Base-by-base conservation (phyloP, 768 basidiomycete species). In the Leccinellum rugosiceps region DNA sequence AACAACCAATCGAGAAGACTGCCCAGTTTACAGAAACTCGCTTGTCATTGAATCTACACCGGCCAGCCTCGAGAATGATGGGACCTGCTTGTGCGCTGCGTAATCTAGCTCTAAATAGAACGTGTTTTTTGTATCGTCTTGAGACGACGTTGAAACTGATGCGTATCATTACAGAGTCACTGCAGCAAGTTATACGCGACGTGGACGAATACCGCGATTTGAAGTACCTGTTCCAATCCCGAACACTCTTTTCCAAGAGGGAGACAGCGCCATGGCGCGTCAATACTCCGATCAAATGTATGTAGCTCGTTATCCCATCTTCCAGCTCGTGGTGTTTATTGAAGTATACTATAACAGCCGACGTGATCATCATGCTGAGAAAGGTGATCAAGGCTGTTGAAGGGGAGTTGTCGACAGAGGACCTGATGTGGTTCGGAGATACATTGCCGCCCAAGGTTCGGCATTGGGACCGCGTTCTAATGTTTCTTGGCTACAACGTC, bases 61-160 rank as follows among this genome's bases (percentile, higher is more conserved):
- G n/a, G 31, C 49, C 58, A 46, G 48, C 60, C 50, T 61, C 65
- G 13, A 51, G 55, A 57, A 65, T 68, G 61, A 11, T 68, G 56
- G 67, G 67, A 31, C 65, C 67, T 3, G 57, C 67, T n/a, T 69
- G 61, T 19, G 67, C 65, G 11, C 30, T 68, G 30, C 61, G 65
- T 8, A 61, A 57, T 14, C 53, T 68, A 19, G 63, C 59, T 8
- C 61, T 58, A 34, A 52, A 60, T 19, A 15, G 67, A 13, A 50
- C 58, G 61, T 60, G 6, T 54, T 51, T n/a, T 26, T 0, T n/a
- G 13, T 15, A 1, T 3, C 11, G 19, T 32, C 34, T 49, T 32
- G 1, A 4, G n/a, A 3, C 4, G 19, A 21, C 8, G 5, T 9
- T 17, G 17, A 4, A 47, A 35, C 48, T 59, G 45, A 66, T n/a